Conservation (phyloP, 805 yeast species). For the Yamadazyma laniorum region DNA sequence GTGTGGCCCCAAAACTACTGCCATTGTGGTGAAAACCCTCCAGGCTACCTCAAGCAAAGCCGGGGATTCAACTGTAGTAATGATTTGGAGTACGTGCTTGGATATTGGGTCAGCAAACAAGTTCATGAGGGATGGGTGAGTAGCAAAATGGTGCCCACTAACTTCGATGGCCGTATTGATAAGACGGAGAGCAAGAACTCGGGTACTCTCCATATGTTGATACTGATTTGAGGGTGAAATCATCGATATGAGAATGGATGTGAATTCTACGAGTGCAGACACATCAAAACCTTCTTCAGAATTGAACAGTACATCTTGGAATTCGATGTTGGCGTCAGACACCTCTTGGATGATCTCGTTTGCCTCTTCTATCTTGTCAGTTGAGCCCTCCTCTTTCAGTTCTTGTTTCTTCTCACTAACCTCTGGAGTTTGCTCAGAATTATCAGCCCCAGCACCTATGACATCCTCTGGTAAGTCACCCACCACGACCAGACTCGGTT, state of each 20-base stretch:
- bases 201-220: constrained; percentile 83
- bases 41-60: constrained; percentile 72
- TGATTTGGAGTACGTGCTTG: constrained; percentile 77
- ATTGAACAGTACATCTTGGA: background rate
- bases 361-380: background rate
- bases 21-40: constrained; percentile 69
- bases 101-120: constrained; percentile 79
- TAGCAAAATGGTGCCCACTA: constrained; percentile 59
- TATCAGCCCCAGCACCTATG: constrained; percentile 46
- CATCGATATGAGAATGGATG: constrained; percentile 73
- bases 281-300: constrained; percentile 51
- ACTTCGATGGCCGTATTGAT: constrained; percentile 80
- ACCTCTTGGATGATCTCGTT: background rate
- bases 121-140: constrained; percentile 63
- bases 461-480: constrained; percentile 59
- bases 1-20: constrained; percentile 61
- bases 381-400: background rate
- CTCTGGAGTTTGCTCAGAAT: background rate
- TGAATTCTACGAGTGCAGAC: constrained; percentile 70
- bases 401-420: background rate
- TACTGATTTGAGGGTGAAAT: constrained; percentile 78
- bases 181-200: constrained; percentile 77
- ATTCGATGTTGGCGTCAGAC: background rate
- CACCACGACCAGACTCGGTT: constrained; percentile 36
- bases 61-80: constrained; percentile 71